Evolutionary conservation across 2,329 filamentous ascomycete species (phyloP), one percentile per base, ranked within the genome.

Genomic region (Metarhizium brunneum): DNA sequence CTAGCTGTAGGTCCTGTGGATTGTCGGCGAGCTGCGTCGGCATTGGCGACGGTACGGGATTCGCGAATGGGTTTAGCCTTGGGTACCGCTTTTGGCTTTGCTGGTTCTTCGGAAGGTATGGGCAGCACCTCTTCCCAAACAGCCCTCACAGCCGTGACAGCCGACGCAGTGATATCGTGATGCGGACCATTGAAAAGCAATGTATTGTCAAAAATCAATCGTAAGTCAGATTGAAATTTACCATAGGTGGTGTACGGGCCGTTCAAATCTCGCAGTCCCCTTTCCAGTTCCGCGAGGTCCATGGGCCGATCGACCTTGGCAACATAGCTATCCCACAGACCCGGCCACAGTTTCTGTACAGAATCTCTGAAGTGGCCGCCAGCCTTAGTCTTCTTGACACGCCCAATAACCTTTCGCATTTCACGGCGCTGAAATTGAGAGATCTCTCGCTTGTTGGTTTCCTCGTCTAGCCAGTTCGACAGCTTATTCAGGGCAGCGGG

Each of bases 371-470:
- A 97, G 54, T 86, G 81, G 6, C 74, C 73, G 2, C 92, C 89
- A 57, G 86, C 83, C 68, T 92, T 90, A 50, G 90, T 92, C 71
- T 95, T 94, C 74, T 95, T 95, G 56, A 92, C 78, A 53, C 86
- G 85, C 36, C 84, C 86, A 53, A 92, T 73, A 36, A 85, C 78
- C 58, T 84, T 82, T 38, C 85, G 72, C 47, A 88, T 76, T 61
- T 84, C 85, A 53, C 81, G 81, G 56, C 76, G 77, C 62, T 88
- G 83, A 54, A 77, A 76, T 1, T 72, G 63, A 1, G 85, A 85
- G 54, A 90, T 80, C 1, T 74, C 68, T 50, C 76, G 72, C 53
- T 70, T 68, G 61, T 77, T 73, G 1, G 75, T 71, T 3, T 72
- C 69, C 0, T 68, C 51, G 54, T 80, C 74, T 18, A 68, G 68